A percentile compares a stretch with the other conserved stretches of the same genome.
Evolutionary conservation across 371 early-diverging fungal species (phyloP).

Genomic region (Blakeslea trispora): DNA sequence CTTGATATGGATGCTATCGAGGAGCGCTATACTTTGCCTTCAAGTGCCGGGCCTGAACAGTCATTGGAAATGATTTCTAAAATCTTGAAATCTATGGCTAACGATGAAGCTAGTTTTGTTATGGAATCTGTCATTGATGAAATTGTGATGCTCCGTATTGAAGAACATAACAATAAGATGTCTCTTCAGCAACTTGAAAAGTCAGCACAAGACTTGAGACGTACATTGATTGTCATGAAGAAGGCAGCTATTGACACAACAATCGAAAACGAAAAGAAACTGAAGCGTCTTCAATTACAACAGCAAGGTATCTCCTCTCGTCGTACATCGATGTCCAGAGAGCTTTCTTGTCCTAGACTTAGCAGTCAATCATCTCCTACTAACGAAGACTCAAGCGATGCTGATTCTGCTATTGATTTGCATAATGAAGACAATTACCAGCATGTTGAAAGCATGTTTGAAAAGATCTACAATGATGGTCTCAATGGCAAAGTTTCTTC

Average conservation of each 20-base stretch:
- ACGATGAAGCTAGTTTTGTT: conserved; percentile 64
- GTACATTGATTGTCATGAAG: conserved; percentile 73
- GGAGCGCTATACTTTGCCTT: conserved; percentile 45
- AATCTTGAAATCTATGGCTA: conserved; percentile 62
- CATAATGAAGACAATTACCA: conserved; percentile 41
- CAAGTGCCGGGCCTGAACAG: conserved; percentile 45
- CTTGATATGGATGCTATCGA: conserved; percentile 43
- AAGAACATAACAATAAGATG: conserved; percentile 57
- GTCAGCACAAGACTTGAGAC: conserved; percentile 63
- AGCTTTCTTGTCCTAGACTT: conserved; percentile 18
- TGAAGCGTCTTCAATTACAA: conserved; percentile 53
- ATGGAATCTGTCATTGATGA: conserved; percentile 73
- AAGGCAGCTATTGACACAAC: conserved; percentile 72
- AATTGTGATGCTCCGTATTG: conserved; percentile 62
- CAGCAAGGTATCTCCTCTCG: conserved; percentile 18
- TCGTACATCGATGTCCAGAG: conserved; percentile 60
- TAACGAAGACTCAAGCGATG: conserved; percentile 32
- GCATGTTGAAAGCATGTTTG: conserved; percentile 51
- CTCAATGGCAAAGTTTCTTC: conserved; percentile 32
- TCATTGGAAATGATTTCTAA: conserved; percentile 56
- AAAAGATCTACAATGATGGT: conserved; percentile 59
- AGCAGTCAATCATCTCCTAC: conserved; percentile 12
- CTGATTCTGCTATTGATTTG: conserved; percentile 48
- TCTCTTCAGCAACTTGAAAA: conserved; percentile 62
- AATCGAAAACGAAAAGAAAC: conserved; percentile 71